A percentile compares a stretch with the other conserved stretches of the same genome.
These are phyloP conservation scores for Magnusiomyces suaveolens DNA, from an alignment of 1,139 yeast species.

Conservation along the genomic window DNA sequence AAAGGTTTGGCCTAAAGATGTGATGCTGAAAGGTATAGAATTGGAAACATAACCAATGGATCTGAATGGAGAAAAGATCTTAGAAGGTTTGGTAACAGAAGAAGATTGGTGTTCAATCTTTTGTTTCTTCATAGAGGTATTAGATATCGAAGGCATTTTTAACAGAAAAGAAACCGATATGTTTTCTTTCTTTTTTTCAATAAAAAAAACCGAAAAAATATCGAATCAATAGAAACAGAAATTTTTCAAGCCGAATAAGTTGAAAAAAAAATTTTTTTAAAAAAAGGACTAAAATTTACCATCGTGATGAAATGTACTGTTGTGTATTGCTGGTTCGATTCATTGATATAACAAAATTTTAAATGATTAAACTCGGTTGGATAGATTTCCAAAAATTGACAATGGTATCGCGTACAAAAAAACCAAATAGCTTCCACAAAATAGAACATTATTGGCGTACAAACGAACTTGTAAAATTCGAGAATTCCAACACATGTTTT, in stretches of 20 bases:
- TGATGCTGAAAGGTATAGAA: slow-evolving; percentile 75
- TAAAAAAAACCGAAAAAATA: neutral
- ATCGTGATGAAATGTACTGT: neutral
- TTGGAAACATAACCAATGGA: slow-evolving; percentile 43
- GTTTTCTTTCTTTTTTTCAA: neutral
- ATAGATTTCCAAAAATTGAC: neutral
- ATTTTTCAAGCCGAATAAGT: neutral
- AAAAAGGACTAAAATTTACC: neutral
- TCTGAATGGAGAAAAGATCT: slow-evolving; percentile 42
- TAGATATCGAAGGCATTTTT: neutral
- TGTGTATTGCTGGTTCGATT: too few relatives aligned
- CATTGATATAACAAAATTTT: neutral
- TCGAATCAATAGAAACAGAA: neutral
- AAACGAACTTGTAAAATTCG: too few relatives aligned
- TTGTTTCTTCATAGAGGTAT: slow-evolving; percentile 15
- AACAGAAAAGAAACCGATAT: neutral
- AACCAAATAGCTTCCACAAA: too few relatives aligned
- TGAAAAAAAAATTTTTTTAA: neutral
- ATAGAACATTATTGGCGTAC: too few relatives aligned
- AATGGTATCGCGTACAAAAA: too few relatives aligned
- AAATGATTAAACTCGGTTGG: neutral
- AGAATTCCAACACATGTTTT: too few relatives aligned
- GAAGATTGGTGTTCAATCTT: slow-evolving; percentile 11
- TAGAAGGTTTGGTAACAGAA: slow-evolving; percentile 15
- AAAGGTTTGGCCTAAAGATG: slow-evolving; percentile 80